phyloP scores from a whole-genome alignment of 176 grass and related monocot genomes.

The Cenchrus americanus region DNA sequence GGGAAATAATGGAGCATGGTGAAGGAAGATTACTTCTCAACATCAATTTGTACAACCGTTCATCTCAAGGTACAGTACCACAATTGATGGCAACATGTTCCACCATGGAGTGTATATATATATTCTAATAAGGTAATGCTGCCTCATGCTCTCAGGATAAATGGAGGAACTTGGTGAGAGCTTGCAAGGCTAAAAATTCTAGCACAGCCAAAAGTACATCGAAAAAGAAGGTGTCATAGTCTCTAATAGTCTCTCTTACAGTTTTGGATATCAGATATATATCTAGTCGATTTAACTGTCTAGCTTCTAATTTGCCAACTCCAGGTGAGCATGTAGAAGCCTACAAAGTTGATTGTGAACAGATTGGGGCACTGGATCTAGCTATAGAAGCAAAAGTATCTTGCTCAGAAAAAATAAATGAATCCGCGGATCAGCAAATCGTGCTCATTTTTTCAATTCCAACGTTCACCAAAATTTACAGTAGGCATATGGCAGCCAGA shows the following conservation, averaged over 20 bases:
- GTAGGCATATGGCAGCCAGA: too few relatives aligned
- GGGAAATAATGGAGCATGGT: conserved; percentile 1
- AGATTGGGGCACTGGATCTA: not conserved
- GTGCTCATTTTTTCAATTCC: not conserved
- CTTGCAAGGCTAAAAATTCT: not conserved
- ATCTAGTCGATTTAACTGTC: not conserved
- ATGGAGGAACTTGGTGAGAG: conserved; percentile 6
- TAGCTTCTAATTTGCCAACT: not conserved
- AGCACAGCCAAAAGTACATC: not conserved
- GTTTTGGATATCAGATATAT: not conserved
- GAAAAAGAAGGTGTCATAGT: not conserved
- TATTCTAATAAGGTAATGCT: not conserved
- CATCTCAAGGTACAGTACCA: not conserved
- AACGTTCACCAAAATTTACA: too few relatives aligned
- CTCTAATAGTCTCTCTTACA: not conserved
- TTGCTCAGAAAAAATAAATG: not conserved
- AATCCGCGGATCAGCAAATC: not conserved
- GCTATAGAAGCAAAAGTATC: not conserved
- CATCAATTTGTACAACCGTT: not conserved
- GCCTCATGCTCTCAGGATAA: not conserved
- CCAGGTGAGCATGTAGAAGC: not conserved
- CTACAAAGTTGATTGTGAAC: not conserved
- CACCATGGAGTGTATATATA: too few relatives aligned
- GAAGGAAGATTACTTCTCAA: not conserved
- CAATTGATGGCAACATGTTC: not conserved